A percentile compares a stretch with the other conserved stretches of the same genome.
phyloP scores from a whole-genome alignment of 176 grass and related monocot species.

The Coix lacrymajobi region DNA sequence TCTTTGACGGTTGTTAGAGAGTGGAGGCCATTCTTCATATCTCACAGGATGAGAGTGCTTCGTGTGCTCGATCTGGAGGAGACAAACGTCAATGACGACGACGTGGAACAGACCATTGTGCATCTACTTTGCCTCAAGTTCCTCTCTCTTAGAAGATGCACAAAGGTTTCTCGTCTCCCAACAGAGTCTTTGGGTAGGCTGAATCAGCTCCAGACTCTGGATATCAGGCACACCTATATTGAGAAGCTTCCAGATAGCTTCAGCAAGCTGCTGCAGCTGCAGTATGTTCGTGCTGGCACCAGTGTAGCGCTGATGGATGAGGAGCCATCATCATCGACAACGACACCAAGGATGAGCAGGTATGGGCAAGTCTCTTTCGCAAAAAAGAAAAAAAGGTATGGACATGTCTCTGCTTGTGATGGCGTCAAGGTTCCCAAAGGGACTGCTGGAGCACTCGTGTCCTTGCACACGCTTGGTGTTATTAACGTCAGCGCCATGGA shows the following conservation, averaged over 20 bases:
- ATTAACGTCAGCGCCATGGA: not conserved
- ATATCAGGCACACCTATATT: not conserved
- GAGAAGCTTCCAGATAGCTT: not conserved
- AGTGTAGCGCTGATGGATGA: not conserved
- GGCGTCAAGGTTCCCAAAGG: not conserved
- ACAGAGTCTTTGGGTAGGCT: not conserved
- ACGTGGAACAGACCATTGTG: not conserved
- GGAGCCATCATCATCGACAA: not conserved
- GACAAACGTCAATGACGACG: not conserved
- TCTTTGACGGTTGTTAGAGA: constrained; percentile 4
- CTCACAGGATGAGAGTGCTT: not conserved
- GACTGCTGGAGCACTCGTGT: not conserved
- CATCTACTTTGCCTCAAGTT: not conserved
- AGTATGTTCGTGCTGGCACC: not conserved
- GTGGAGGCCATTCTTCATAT: not conserved
- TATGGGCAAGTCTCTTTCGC: not conserved
- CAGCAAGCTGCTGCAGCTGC: not conserved
- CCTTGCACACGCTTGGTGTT: not conserved
- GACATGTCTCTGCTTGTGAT: not conserved
- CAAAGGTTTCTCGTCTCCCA: not conserved
- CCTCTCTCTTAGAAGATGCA: not conserved
- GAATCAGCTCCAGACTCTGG: not conserved
- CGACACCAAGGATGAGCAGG: not conserved
- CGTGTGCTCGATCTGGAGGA: not conserved
- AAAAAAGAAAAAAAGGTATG: too few relatives aligned